Evolutionary conservation across 768 basidiomycete genomes (phyloP), one percentile per base, ranked within the genome.

Genomic region (Pulveroboletus sp.): DNA sequence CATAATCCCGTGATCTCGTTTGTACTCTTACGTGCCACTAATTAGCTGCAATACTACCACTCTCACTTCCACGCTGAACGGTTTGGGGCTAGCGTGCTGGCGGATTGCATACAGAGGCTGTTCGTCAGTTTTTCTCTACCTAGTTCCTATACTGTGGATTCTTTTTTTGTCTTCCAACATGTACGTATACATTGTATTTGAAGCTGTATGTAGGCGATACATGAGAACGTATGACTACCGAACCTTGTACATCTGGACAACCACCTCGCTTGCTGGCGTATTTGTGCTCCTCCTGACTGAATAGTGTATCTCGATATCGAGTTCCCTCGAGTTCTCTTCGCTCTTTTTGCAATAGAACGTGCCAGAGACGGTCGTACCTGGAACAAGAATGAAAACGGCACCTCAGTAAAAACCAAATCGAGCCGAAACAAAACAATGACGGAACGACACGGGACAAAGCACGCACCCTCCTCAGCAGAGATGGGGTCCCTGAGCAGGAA

Each of bases 221-320:
- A 15, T 46, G n/a, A 24, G 5, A 9, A 9, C 32, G 18, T 24
- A 15, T 24, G 21, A 8, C 49, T 70, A 93, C 59, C 88, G 78
- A 46, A 93, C 82, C 65, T 82, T 87, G 70, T 81, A 93, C 59
- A 86, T 81, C 64, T 91, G 87, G 18, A 90, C 84, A 18, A 80
- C 69, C n/a, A 76, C 72, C 31, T 81, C 77, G 31, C 65, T 57
- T 6, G 65, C 48, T 24, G 70, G 57, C 15, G 43, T 57, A 24
- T 65, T 69, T 11, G 52, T 61, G 17, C 72, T 67, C 8, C 78
- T 73, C 15, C 71, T 75, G 55, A 86, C 70, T 0, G 66, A 56
- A 62, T 77, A 93, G 65, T 93, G 91, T 33, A 97, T 89, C 72
- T 95, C 93, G 13, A 97, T 81, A 54, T 94, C 87, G 41, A 97